Conservation (phyloP, 257 asterid species). For the Nicotiana tomentosiformis region DNA sequence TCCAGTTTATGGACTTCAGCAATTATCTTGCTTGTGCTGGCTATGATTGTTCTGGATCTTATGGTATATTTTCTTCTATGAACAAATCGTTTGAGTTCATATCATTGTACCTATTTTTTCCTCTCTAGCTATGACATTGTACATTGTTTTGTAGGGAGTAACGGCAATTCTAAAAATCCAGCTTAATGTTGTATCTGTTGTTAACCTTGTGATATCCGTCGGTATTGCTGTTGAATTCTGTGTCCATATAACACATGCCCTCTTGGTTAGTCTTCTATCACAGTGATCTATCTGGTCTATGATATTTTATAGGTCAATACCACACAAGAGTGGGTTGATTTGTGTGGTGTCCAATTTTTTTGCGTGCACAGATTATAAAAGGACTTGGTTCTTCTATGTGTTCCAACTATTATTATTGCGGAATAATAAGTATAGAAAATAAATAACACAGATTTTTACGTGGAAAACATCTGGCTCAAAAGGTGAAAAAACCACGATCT, state of each 20-base stretch:
- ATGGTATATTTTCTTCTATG: slow-evolving; percentile 48
- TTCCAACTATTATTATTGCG: no score
- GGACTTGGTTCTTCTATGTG: no score
- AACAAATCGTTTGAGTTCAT: background rate
- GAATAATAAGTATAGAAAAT: no score
- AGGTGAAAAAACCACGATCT: no score
- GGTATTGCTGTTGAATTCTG: slow-evolving; percentile 97
- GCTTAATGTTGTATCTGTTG: slow-evolving; percentile 88
- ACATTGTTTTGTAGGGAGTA: slow-evolving; percentile 56
- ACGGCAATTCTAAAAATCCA: slow-evolving; percentile 88
- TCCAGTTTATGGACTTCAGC: slow-evolving; percentile 93
- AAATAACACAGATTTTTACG: no score
- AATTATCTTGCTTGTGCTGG: slow-evolving; percentile 75
- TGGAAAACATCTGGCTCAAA: no score
- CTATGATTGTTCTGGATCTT: slow-evolving; percentile 87
- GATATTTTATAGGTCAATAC: no score
- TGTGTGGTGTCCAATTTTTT: no score
- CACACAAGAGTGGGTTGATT: no score
- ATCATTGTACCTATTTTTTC: background rate
- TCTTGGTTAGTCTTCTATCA: slow-evolving; percentile 62
- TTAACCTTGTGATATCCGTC: slow-evolving; percentile 94
- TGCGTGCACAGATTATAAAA: no score
- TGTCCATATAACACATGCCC: slow-evolving; percentile 94
- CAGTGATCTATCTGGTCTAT: background rate
- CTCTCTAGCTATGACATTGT: background rate